Evolutionary conservation across 2,329 filamentous ascomycete genomes (phyloP), one percentile per base, ranked within the genome.

Genomic region (Didymella arachidicola): DNA sequence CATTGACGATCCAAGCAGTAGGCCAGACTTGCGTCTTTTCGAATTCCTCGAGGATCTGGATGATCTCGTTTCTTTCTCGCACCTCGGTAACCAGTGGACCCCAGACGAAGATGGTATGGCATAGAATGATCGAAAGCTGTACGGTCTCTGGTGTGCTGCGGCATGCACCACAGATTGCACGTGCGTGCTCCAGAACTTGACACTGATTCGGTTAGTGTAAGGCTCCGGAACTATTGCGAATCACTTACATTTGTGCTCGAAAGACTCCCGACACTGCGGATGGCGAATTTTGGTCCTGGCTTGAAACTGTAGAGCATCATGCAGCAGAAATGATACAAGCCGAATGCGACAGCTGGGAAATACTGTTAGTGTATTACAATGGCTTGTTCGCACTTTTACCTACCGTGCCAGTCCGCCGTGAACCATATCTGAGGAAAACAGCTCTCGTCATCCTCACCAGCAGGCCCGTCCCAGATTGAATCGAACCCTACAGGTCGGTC

Each of bases 401-500:
- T 59, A 73, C 72, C 66, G 47, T 74, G 72, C 71, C 71, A 73
- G 27, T 74, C 72, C 18, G 71, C 64, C n/a, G 67, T 66, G 44
- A 74, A 74, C 58, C 62, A 66, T 1, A 69, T 68, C 7, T 66
- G 62, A 5, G 69, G 66, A n/a, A 74, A 73, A 12, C 44, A 58
- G 29, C 50, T 53, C 2, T 57, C 51, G 19, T 64, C 61, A 8
- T 47, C 27, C 12, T 62, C 46, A 22, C 36, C 46, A 7, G 60
- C 50, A n/a, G 60, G 49, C 10, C 66, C 67, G 27, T 65, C 61
- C 60, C 63, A 74, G n/a, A 75, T 70, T 3, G 72, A 62, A 61
- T 72, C 63, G 49, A 75, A 75, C 4, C 59, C 69, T 18, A 55
- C 29, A 7, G 72, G 71, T 22, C 70, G 61, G 14, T 68, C 59